Evolutionary conservation across 1,139 yeast species (phyloP).

Genomic region (Saccharomyces hybrid): DNA sequence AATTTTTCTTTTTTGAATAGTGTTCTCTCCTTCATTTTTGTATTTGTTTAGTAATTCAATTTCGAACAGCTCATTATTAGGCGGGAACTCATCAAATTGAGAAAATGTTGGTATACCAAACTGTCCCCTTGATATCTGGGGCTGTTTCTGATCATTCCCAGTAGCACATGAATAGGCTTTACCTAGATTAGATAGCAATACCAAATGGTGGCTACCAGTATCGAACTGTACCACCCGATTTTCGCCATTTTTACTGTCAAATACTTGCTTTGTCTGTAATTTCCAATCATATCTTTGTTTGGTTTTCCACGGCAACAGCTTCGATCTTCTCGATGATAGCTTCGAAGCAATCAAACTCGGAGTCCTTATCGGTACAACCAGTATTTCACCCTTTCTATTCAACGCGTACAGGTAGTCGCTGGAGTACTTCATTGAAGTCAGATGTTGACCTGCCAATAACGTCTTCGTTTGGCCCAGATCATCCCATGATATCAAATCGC

Average conservation of each 20-base stretch:
- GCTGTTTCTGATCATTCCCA: slow-evolving; percentile 30
- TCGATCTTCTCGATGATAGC: slow-evolving; percentile 14
- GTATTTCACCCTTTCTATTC: slow-evolving; percentile 45
- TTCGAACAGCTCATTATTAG: slow-evolving; percentile 20
- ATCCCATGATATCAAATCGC: slow-evolving; percentile 71
- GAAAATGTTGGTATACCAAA: slow-evolving; percentile 70
- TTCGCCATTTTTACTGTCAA: slow-evolving; percentile 35
- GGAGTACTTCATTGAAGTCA: slow-evolving; percentile 43
- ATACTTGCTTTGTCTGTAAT: slow-evolving; percentile 17
- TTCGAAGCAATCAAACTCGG: slow-evolving; percentile 13
- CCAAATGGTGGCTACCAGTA: slow-evolving; percentile 61
- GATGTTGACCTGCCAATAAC: slow-evolving; percentile 37
- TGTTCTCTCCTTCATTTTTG: slow-evolving; percentile 6
- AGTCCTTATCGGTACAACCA: slow-evolving; percentile 39
- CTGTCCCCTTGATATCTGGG: slow-evolving; percentile 56
- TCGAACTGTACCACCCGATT: slow-evolving; percentile 41
- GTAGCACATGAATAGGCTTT: slow-evolving; percentile 59
- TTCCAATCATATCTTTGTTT: slow-evolving; percentile 20
- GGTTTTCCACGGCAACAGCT: slow-evolving; percentile 22
- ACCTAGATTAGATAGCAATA: slow-evolving; percentile 55
- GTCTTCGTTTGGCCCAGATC: slow-evolving; percentile 4
- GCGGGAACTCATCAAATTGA: slow-evolving; percentile 42
- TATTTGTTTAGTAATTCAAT: slow-evolving; percentile 26
- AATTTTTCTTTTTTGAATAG: slow-evolving; percentile 31
- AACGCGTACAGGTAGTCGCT: slow-evolving; percentile 53